Conservation (phyloP, 352 stramenopile genomes). For the Thalassiosira exigua region DNA sequence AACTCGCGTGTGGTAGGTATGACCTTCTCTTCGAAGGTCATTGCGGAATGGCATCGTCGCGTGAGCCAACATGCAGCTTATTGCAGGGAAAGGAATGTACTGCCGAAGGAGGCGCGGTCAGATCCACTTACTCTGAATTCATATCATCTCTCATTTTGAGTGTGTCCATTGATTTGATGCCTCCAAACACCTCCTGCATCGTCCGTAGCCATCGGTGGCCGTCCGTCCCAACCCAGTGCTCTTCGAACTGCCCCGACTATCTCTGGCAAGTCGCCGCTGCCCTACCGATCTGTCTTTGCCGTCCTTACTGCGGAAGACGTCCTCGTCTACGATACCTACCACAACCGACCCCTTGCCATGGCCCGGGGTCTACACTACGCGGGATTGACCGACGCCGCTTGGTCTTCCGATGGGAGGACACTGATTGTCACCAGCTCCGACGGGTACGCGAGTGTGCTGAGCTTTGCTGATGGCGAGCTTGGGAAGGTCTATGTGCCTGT, state of each 20-base stretch:
- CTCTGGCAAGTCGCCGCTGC: constrained; percentile 23
- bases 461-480: constrained; percentile 90
- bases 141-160: too few species aligned
- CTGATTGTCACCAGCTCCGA: constrained; percentile 94
- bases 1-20: too few species aligned
- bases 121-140: too few species aligned
- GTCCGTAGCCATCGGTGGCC: constrained; percentile 86
- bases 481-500: constrained; percentile 58
- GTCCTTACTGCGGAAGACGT: constrained; percentile 93
- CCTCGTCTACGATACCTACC: constrained; percentile 94
- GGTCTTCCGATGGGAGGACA: constrained; percentile 90
- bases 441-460: constrained; percentile 94
- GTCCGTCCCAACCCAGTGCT: constrained; percentile 93
- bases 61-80: too few species aligned
- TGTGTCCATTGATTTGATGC: too few species aligned
- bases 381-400: constrained; percentile 92
- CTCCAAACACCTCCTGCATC: constrained; percentile 15
- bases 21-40: too few species aligned
- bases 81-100: too few species aligned
- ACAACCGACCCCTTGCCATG: constrained; percentile 88
- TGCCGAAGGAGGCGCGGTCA: too few species aligned
- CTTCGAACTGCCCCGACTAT: constrained; percentile 85
- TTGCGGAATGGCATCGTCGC: too few species aligned
- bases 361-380: constrained; percentile 93
- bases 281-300: constrained; percentile 91